A percentile compares a stretch with the other conserved stretches of the same genome.
Evolutionary conservation across 176 grass and related monocot species (phyloP).

Genomic region (Oryza longistaminata): DNA sequence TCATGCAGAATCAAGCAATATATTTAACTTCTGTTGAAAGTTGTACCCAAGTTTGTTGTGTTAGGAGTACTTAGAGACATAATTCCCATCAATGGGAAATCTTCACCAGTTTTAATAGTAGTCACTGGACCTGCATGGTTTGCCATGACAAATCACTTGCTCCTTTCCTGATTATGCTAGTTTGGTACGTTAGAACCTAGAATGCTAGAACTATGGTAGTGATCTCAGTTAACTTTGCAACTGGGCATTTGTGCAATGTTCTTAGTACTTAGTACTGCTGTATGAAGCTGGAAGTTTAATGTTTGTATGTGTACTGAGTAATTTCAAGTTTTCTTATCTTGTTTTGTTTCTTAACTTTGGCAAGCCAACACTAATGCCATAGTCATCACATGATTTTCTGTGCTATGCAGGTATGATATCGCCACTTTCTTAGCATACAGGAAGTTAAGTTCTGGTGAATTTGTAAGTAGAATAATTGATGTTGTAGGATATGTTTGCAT

Average conservation of each 20-base stretch:
- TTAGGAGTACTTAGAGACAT: slow-evolving; percentile 8
- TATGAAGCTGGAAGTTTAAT: slow-evolving; percentile 12
- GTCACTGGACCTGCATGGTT: not conserved
- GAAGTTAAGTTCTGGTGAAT: slow-evolving; percentile 61
- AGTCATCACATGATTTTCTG: slow-evolving; percentile 27
- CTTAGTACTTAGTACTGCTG: not conserved
- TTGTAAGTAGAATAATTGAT: slow-evolving; percentile 58
- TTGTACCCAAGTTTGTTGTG: not conserved
- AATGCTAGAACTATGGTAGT: not conserved
- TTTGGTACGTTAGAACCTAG: not conserved
- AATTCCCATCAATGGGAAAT: not conserved
- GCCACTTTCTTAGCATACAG: slow-evolving; percentile 69
- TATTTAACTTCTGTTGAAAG: not conserved
- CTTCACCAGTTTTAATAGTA: not conserved
- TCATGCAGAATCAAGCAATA: not conserved
- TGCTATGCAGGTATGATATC: slow-evolving; percentile 81
- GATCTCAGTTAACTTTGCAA: not conserved
- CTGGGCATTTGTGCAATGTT: not conserved
- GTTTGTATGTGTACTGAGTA: not conserved
- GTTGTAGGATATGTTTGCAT: not conserved
- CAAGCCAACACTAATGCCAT: slow-evolving; percentile 28
- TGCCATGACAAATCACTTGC: slow-evolving; percentile 6
- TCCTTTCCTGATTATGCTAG: not conserved
- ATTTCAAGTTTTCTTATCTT: slow-evolving; percentile 28
- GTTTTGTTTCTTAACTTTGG: slow-evolving; percentile 23